Evolutionary conservation across 202 grass and related monocot genomes (phyloP).

Genomic region (Zizania palustris): DNA sequence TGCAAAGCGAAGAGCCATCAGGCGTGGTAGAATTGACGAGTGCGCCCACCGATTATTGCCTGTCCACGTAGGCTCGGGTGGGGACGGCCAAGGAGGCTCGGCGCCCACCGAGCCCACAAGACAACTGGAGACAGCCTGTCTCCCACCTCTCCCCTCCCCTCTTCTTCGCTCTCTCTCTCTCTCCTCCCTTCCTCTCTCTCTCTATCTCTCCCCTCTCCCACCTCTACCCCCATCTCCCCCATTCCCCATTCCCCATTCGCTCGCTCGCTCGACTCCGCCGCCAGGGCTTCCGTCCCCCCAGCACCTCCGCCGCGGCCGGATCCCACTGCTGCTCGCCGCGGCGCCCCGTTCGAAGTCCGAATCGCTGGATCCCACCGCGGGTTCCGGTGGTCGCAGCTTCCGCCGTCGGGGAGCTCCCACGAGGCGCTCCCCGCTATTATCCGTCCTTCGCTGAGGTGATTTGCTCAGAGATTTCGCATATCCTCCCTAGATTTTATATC

Average conservation of each 20-base stretch:
- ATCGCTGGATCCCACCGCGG: constrained; percentile 40
- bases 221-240: background rate
- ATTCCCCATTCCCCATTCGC: constrained; percentile 12
- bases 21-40: background rate
- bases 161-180: constrained; percentile 45
- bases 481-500: background rate
- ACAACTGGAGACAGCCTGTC: constrained; percentile 99
- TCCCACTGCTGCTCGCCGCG: constrained; percentile 34
- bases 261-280: background rate
- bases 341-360: constrained; percentile 31
- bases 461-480: constrained; percentile 25
- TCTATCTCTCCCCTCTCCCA: constrained; percentile 14
- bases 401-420: constrained; percentile 32
- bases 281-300: constrained; percentile 23
- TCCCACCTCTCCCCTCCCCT: constrained; percentile 54
- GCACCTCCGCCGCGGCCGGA: constrained; percentile 41
- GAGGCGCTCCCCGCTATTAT: constrained; percentile 34
- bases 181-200: constrained; percentile 9
- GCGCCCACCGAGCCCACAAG: constrained; percentile 54
- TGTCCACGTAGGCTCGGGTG: constrained; percentile 69
- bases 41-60: constrained; percentile 19
- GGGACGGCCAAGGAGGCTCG: constrained; percentile 40
- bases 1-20: background rate
- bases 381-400: constrained; percentile 25
- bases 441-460: constrained; percentile 48